These are phyloP conservation scores for Penicillium cosmopolitanum DNA, from an alignment of 495 filamentous ascomycete genomes.

Conservation along the genomic window DNA sequence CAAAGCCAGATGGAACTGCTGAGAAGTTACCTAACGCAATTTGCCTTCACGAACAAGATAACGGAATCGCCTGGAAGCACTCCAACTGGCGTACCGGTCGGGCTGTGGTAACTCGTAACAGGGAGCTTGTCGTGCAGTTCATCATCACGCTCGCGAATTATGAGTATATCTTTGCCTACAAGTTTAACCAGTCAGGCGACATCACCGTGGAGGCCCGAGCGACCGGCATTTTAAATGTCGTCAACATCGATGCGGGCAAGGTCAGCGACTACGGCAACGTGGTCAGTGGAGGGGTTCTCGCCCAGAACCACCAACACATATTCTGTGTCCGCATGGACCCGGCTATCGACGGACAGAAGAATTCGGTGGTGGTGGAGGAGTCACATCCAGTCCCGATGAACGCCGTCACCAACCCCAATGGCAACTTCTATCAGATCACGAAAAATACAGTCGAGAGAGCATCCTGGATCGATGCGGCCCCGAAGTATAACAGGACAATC, in stretches of 20 bases:
- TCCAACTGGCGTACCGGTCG: constrained; percentile 71
- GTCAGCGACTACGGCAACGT: constrained; percentile 74
- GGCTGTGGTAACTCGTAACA: constrained; percentile 62
- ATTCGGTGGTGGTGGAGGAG: constrained; percentile 74
- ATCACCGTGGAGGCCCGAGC: constrained; percentile 81
- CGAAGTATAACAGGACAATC: constrained; percentile 69
- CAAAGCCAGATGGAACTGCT: constrained; percentile 57
- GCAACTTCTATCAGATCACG: constrained; percentile 72
- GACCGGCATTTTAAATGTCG: constrained; percentile 85
- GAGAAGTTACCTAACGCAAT: constrained; percentile 63
- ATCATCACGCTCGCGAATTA: constrained; percentile 85
- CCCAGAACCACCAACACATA: constrained; percentile 85
- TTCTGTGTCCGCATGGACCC: constrained; percentile 92
- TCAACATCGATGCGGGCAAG: constrained; percentile 74
- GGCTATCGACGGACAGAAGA: constrained; percentile 73
- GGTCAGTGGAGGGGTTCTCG: constrained; percentile 84
- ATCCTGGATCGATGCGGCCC: constrained; percentile 70
- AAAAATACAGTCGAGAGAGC: constrained; percentile 66
- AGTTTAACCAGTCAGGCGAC: constrained; percentile 86
- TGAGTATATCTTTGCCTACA: constrained; percentile 86
- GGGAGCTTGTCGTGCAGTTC: constrained; percentile 71
- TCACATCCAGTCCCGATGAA: constrained; percentile 73
- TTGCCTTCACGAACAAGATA: constrained; percentile 73
- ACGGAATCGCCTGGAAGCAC: constrained; percentile 72
- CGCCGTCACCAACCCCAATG: constrained; percentile 74